Evolutionary conservation across 148 eudicot species (phyloP), one percentile per base, ranked within the genome.

Genomic region (Spergularia marina): DNA sequence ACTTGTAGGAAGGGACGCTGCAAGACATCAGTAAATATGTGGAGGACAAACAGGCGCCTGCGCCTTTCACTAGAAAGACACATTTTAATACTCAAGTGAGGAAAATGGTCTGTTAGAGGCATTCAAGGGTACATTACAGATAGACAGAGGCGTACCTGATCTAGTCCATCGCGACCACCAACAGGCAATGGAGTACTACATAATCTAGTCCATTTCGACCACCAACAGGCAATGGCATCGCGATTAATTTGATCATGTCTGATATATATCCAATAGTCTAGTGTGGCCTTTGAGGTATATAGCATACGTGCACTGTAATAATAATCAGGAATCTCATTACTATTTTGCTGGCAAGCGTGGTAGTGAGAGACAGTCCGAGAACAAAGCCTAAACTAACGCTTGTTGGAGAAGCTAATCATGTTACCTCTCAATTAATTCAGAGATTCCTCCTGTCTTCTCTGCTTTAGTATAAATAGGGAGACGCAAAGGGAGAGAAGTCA

Each of bases 401-500:
- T 49, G 40, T 78, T 53, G 30, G 23, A n/a, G 36, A 58, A 52
- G 13, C 53, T 58, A 59, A 74, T 66, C 57, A 49, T 40, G 72
- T 25, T 74, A 58, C 66, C 36, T 66, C 63, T 65, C 36, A 47
- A 8, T 73, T 40, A 70, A 25, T 55, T 21, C 40, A 59, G 60
- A 76, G 72, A 71, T 80, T 71, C 83, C 68, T 71, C 65, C n/a
- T 76, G 80, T 79, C 82, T 71, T 39, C 59, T 72, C 76, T 44
- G 12, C 47, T 56, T 47, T 18, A 30, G 64, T 76, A 51, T 76
- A 82, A 54, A 82, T 78, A 75, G 25, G 16, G 69, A 56, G 13
- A 41, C 0, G 30, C 54, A 9, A 9, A 40, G 16, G 69, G 12
- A 79, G 2, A 39, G 12, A 52, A 59, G 53, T 58, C 69, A 80